Conservation (phyloP, 2,329 filamentous ascomycete genomes). For the Fusarium graminum region DNA sequence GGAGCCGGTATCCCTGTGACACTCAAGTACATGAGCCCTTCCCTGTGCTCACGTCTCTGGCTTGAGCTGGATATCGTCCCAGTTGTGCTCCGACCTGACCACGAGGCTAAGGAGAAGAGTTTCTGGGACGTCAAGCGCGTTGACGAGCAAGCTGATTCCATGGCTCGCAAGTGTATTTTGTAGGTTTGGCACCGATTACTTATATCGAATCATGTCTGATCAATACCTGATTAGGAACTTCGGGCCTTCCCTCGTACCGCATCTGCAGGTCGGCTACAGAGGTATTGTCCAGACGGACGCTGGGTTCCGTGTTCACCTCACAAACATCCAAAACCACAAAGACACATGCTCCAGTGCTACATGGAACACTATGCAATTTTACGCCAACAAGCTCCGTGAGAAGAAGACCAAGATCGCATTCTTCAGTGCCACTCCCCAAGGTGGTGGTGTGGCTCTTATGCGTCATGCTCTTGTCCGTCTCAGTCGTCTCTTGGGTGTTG, state of each 20-base stretch:
- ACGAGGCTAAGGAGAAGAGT: constrained; percentile 57
- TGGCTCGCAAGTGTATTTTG: constrained; percentile 83
- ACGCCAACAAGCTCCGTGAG: constrained; percentile 71
- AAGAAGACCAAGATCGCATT: constrained; percentile 79
- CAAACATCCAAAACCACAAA: constrained; percentile 68
- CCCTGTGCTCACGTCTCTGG: constrained; percentile 79
- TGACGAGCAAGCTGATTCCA: constrained; percentile 85
- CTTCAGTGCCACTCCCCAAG: constrained; percentile 84
- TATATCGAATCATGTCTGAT: constrained; percentile 2
- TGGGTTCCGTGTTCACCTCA: constrained; percentile 72
- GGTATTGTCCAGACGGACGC: constrained; percentile 79
- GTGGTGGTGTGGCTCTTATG: constrained; percentile 87
- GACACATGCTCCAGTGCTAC: constrained; percentile 71
- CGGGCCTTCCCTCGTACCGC: constrained; percentile 77
- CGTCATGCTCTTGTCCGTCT: constrained; percentile 82
- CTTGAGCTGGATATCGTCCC: constrained; percentile 81
- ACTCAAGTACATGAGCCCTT: constrained; percentile 71
- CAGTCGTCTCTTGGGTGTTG: constrained; percentile 73
- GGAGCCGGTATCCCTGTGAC: constrained; percentile 76
- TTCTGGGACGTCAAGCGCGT: constrained; percentile 71
- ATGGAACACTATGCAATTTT: constrained; percentile 75
- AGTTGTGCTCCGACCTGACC: constrained; percentile 69
- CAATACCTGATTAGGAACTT: constrained; percentile 66
- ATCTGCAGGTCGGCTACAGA: constrained; percentile 75
- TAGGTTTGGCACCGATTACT: constrained; percentile 53